A percentile compares a stretch with the other conserved stretches of the same genome.
phyloP scores from a whole-genome alignment of 768 basidiomycete genomes.

The Rhodotorula kratochvilovae region DNA sequence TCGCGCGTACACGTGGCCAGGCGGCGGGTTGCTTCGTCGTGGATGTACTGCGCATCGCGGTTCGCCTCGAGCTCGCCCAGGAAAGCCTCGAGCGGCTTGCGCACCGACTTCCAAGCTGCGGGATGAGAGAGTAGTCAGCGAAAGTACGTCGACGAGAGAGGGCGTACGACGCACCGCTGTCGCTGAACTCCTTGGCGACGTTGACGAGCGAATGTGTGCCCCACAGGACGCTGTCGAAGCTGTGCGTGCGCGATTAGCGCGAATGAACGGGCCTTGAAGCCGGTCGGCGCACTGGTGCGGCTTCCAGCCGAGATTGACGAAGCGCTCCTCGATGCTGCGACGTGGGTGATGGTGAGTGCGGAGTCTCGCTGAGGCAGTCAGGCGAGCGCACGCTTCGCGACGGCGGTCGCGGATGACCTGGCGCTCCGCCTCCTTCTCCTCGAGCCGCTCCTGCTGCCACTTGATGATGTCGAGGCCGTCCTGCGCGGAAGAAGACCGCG shows the following conservation, averaged over 20 bases:
- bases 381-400: not conserved
- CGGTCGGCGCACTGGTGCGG: not conserved
- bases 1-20: not conserved
- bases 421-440: not conserved
- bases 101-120: not conserved
- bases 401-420: not conserved
- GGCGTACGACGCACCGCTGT: not conserved
- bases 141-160: not conserved
- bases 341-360: not conserved
- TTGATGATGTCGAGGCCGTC: not conserved
- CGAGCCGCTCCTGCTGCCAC: not conserved
- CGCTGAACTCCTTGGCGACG: not conserved
- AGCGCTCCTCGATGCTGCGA: not conserved
- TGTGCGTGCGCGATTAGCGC: not conserved
- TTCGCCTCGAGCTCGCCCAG: not conserved
- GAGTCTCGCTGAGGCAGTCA: not conserved
- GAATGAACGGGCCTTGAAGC: not conserved
- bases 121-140: not conserved
- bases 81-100: not conserved
- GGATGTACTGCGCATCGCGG: not conserved
- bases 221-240: not conserved
- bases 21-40: not conserved
- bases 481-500: not conserved
- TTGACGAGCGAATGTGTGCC: not conserved
- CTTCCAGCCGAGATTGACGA: not conserved